Evolutionary conservation across 768 basidiomycete species (phyloP).

Genomic region (Neoboletus magnificus): DNA sequence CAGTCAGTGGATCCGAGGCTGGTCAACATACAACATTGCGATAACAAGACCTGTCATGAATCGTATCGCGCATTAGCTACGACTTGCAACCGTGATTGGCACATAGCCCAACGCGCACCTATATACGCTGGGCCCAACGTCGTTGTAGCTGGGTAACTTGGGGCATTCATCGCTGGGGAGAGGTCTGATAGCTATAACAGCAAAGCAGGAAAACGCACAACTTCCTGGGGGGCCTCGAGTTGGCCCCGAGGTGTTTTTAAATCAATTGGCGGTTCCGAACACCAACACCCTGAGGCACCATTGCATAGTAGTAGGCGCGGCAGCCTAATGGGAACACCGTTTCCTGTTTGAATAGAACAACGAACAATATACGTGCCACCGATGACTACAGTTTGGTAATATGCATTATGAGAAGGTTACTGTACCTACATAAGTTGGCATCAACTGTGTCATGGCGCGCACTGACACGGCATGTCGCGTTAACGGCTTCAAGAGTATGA

Average conservation of each 20-base stretch:
- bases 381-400: no score
- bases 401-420: no score
- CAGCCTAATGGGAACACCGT: not conserved
- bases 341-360: not conserved
- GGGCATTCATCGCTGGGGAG: not conserved
- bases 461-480: not conserved
- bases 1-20: no score
- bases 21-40: slow-evolving; percentile 1
- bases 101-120: not conserved
- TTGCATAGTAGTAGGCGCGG: not conserved
- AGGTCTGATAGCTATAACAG: not conserved
- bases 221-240: not conserved
- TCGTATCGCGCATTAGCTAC: not conserved
- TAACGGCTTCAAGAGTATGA: not conserved
- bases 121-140: slow-evolving; percentile 3
- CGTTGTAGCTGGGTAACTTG: not conserved
- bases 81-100: no score
- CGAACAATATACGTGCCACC: no score
- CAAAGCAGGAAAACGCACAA: not conserved
- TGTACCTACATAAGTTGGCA: no score
- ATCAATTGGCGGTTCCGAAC: not conserved
- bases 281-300: not conserved
- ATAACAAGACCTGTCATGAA: not conserved
- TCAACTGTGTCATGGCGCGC: not conserved
- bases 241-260: not conserved